Evolutionary conservation across 2,329 filamentous ascomycete genomes (phyloP).

Genomic region (Alternaria gansuensis): DNA sequence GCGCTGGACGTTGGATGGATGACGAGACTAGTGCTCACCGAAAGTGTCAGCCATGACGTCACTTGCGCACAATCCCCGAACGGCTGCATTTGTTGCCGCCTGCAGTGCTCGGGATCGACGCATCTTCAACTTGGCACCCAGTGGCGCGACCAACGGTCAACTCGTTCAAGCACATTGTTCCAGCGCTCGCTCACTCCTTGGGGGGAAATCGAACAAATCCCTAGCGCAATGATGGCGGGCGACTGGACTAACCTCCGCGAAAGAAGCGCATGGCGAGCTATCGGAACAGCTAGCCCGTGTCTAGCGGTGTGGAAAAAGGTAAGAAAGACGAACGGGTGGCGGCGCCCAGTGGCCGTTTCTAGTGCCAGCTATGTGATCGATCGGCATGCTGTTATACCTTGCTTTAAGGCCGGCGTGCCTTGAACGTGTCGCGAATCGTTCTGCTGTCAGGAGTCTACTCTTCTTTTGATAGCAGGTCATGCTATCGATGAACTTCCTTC

Average conservation of each 20-base stretch:
- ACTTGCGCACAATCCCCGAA: conserved; percentile 12
- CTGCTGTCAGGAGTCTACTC: conserved; percentile 3
- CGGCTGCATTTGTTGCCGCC: neutral
- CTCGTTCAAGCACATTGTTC: neutral
- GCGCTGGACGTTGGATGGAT: neutral
- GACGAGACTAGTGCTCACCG: neutral
- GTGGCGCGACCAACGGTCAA: neutral
- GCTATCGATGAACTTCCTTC: conserved; percentile 11
- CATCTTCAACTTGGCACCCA: neutral
- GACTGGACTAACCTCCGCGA: neutral
- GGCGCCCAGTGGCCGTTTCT: conserved; percentile 5
- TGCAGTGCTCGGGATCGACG: conserved; percentile 4
- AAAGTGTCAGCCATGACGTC: conserved; percentile 14
- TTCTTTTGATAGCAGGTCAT: conserved; percentile 13
- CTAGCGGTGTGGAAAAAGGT: conserved; percentile 22
- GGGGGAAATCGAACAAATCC: neutral
- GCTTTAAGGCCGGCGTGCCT: conserved; percentile 19
- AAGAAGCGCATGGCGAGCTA: conserved; percentile 13
- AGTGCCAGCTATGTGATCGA: conserved; percentile 10
- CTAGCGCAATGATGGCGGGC: neutral
- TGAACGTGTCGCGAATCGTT: neutral
- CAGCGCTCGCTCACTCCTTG: neutral
- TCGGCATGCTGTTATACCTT: conserved; percentile 21
- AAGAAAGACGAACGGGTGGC: conserved; percentile 15
- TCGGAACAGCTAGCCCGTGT: conserved; percentile 11